Evolutionary conservation across 2,329 filamentous ascomycete genomes (phyloP), one percentile per base, ranked within the genome.

Genomic region (Hyphodiscus sp.): DNA sequence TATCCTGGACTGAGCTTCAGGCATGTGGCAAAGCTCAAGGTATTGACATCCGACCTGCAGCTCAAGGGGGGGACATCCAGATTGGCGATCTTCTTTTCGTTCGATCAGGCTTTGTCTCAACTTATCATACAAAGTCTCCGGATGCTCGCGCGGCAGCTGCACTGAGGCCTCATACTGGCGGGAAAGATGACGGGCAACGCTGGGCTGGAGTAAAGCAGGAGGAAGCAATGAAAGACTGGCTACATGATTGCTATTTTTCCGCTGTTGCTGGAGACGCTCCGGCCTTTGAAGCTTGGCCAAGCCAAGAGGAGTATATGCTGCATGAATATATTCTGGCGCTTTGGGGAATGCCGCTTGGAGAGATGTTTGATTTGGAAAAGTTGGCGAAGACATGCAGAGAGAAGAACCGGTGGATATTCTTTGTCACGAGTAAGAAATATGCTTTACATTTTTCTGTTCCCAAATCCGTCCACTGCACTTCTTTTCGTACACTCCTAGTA

Each of bases 1-100:
- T 67, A 45, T 57, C 63, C 3, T 61, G 54, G 44, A 38, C 54
- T 1, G 63, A 66, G 49, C 56, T 68, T 41, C 47, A 61, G 50
- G 61, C 57, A 9, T 63, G 61, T 19, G 64, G 62, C 0, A 66
- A 63, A 47, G 44, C 59, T 6, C 65, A 68, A 57, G 63, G 63
- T 6, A 58, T 68, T 9, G 64, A 67, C 23, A 65, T 67, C n/a
- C 55, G 65, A 18, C 65, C 65, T 9, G 58, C 60, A 10, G 50
- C 70, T 2, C 76, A 80, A 61, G 74, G 73, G 9, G 77, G 75
- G 0, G 69, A 75, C 57, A 67, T 79, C 29, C 64, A 70, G n/a
- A 76, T 78, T 51, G 78, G 78, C 10, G 78, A 80, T 57, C 73
- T 81, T 33, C 65, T 81, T 2, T 69, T 80, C 58, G 69, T 79